phyloP scores from a whole-genome alignment of 169 alveolate species.

The Plasmodium chabaudi region DNA sequence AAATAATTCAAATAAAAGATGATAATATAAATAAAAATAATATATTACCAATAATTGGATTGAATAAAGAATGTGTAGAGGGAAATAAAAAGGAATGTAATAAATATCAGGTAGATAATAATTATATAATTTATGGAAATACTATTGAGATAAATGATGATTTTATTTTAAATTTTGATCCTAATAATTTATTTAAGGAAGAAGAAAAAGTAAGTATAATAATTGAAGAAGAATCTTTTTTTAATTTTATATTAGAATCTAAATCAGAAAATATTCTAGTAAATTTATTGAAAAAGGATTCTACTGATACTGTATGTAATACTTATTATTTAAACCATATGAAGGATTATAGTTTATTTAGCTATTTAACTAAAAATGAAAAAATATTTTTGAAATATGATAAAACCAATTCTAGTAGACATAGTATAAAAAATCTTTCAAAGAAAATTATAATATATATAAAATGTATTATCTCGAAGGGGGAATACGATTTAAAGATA shows the following conservation, averaged over 20 bases:
- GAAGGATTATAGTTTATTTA: constrained; percentile 32
- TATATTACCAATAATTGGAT: background rate
- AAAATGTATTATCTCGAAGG: constrained; percentile 26
- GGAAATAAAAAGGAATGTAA: background rate
- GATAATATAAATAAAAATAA: background rate
- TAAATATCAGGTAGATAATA: background rate
- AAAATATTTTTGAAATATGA: background rate
- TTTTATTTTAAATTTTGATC: constrained; percentile 53
- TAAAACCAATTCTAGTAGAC: background rate
- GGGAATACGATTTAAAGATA: constrained; percentile 28
- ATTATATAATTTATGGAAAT: constrained; percentile 37
- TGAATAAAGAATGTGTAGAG: background rate
- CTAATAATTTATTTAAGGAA: constrained; percentile 21
- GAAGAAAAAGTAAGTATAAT: background rate
- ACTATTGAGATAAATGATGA: constrained; percentile 45
- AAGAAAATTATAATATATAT: constrained; percentile 20
- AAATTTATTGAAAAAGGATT: constrained; percentile 9
- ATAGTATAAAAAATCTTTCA: constrained; percentile 17
- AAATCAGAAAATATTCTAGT: constrained; percentile 15
- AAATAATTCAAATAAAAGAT: constrained; percentile 12
- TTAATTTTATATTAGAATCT: constrained; percentile 11
- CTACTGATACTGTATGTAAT: constrained; percentile 23
- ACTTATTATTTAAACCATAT: constrained; percentile 40
- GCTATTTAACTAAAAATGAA: constrained; percentile 8
- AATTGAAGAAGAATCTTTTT: constrained; percentile 37